Base-by-base conservation (phyloP, 2,329 filamentous ascomycete species). In the Colletotrichum cereale region DNA sequence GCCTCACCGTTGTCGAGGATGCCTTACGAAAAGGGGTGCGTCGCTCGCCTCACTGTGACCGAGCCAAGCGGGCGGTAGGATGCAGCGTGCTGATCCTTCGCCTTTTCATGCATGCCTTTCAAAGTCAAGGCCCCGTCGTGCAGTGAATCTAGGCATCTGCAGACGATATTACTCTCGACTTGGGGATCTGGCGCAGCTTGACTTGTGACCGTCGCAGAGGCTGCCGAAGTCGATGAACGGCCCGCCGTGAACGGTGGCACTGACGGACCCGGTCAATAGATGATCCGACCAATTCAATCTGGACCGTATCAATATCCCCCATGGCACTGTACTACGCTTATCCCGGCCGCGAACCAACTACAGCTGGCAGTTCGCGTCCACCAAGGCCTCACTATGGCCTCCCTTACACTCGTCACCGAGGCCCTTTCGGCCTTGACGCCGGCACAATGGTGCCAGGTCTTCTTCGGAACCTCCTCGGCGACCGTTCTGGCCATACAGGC, bases 401-500 rank as follows among this genome's bases (percentile, higher is more conserved):
- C 69, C 60, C 69, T 72, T 29, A 7, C 36, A 34, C 44, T 44
- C 38, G n/a, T 40, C 38, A 26, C 26, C 34, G 52, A 62, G 26
- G 63, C 63, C 1, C 34, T 71, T 24, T 31, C 55, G 56, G 55
- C 70, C 18, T 36, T 66, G 29, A 38, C 61, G 5, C 70, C 70
- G 24, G 70, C 80, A 5, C 71, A 75, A 66, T 78, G 76, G 73
- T 87, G 85, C 73, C 87, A 87, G 75, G 75, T 80, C 31, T 85
- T 85, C 76, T 89, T 87, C 76, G 76, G 85, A 47, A 74, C 85
- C 57, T 78, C 84, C 3, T 79, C 84, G 7, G 79, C 78, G 14
- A 74, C 76, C 60, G 80, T 88, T 38, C 70, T 86, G 10, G 78
- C 78, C 14, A 78, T 88, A 44, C 82, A 86, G 2, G 75, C 79